These are phyloP conservation scores for Backusella mclennaniae DNA, from an alignment of 192 early-diverging fungal species.

Conservation along the genomic window DNA sequence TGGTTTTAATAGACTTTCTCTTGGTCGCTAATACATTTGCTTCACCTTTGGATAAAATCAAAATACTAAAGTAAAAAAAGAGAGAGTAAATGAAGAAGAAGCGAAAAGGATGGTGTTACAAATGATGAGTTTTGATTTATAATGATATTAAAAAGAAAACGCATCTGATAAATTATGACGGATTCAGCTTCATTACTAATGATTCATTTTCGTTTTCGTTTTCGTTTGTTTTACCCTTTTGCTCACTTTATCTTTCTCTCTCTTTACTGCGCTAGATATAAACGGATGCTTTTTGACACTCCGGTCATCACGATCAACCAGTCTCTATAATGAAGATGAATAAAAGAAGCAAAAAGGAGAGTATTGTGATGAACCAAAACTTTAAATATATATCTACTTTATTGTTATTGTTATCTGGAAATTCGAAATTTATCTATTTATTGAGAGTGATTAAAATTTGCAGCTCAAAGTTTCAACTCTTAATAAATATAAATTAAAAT, in stretches of 20 bases:
- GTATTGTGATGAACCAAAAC: background rate
- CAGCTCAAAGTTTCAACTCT: slow-evolving; percentile 1
- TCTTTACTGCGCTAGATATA: background rate
- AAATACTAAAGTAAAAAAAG: background rate
- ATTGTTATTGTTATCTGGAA: background rate
- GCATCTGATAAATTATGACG: background rate
- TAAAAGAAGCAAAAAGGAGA: background rate
- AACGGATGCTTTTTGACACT: background rate
- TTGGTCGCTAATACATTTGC: background rate
- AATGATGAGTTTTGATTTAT: background rate
- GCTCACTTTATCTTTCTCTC: background rate
- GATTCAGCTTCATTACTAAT: background rate
- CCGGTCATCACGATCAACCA: background rate
- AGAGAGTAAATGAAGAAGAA: background rate
- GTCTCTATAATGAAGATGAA: background rate
- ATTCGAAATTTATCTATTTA: slow-evolving; percentile 4
- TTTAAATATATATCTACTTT: background rate
- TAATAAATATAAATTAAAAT: slow-evolving; percentile 3
- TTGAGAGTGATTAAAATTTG: background rate
- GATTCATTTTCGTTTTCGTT: slow-evolving; percentile 1
- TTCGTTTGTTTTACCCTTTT: too few species aligned
- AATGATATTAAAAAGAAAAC: background rate
- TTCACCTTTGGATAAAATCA: background rate
- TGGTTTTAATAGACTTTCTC: background rate
- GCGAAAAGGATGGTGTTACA: background rate